Evolutionary conservation across 176 grass and related monocot species (phyloP).

Genomic region (Juncus inflexus): DNA sequence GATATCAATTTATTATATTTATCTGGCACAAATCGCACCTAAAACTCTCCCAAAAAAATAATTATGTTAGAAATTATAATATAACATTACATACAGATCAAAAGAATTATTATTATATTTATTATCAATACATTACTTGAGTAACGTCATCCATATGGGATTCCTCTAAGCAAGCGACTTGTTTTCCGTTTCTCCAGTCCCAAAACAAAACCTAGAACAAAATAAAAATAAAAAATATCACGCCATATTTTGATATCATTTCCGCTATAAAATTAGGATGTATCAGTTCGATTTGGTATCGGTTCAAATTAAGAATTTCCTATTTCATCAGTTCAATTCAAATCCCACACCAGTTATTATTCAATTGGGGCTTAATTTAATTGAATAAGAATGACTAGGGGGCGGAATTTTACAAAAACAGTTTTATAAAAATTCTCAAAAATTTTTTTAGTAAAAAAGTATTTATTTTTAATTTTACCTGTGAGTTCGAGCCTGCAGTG

Average conservation of each 20-base stretch:
- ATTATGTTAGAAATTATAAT: conserved; percentile 7
- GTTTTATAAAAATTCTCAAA: too few species aligned
- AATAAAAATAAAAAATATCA: background rate
- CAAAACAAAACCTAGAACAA: conserved; percentile 64
- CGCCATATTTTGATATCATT: too few species aligned
- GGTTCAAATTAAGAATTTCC: too few species aligned
- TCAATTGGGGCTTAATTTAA: too few species aligned
- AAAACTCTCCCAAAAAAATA: background rate
- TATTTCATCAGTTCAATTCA: too few species aligned
- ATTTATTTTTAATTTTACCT: conserved; percentile 36
- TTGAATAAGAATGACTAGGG: too few species aligned
- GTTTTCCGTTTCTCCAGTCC: conserved; percentile 95
- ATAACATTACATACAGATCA: background rate
- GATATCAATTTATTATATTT: conserved; percentile 70
- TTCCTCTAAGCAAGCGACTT: conserved; percentile 74
- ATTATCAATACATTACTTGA: conserved; percentile 37
- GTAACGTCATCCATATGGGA: conserved; percentile 92
- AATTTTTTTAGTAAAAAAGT: background rate
- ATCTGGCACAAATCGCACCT: conserved; percentile 64
- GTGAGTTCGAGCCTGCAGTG: conserved; percentile 60
- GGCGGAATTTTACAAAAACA: too few species aligned
- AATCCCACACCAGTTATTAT: too few species aligned
- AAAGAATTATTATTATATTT: background rate
- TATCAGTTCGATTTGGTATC: too few species aligned
- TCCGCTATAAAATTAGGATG: background rate